Base-by-base conservation (phyloP, 768 basidiomycete genomes). In the Dioszegia crocea region DNA sequence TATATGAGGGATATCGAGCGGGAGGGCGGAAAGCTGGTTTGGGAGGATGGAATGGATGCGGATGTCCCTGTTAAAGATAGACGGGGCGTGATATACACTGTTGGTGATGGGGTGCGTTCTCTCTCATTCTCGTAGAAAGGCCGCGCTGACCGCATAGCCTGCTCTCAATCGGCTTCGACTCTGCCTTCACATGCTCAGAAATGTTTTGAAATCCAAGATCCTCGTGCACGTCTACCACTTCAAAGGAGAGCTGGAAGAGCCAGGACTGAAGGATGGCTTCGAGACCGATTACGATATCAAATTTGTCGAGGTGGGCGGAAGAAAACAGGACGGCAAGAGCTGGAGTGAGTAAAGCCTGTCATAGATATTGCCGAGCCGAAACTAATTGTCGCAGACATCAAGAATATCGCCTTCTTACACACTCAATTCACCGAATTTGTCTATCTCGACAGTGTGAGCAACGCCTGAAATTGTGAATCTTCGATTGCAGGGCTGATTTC, bases 161-260 rank as follows among this genome's bases (percentile, higher is more conserved):
- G 54, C 24, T 41, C 19, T 76, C 69, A 77, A 78, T 62, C 78
- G 77, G 0, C 53, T 79, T 23, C 66, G 76, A 33, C 67, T 76
- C 14, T 68, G 68, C 1, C 68, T 80, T 27, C 68, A 74, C 51
- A 77, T 80, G 66, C 68, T 80, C 4, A 74, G 79, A 14, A 62
- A 72, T 17, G 65, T 66, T n/a, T 70, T 78, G 59, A 58, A 67
- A 17, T 75, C 72, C 53, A 70, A 60, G 1, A 66, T 81, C 0
- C 80, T 79, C 5, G 75, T 79, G 49, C 77, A 81, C 61, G 59
- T 81, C 27, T 80, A 78, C 52, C 76, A 77, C 49, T 80, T 79
- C 63, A 73, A 78, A 12, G 71, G 70, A 41, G 80, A 81, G 67
- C 63, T 80, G 43, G 63, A 66, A 10, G 65, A 69, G 12, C 41